Conservation (phyloP, 2,329 filamentous ascomycete genomes). For the Ophiostoma fasciatum region DNA sequence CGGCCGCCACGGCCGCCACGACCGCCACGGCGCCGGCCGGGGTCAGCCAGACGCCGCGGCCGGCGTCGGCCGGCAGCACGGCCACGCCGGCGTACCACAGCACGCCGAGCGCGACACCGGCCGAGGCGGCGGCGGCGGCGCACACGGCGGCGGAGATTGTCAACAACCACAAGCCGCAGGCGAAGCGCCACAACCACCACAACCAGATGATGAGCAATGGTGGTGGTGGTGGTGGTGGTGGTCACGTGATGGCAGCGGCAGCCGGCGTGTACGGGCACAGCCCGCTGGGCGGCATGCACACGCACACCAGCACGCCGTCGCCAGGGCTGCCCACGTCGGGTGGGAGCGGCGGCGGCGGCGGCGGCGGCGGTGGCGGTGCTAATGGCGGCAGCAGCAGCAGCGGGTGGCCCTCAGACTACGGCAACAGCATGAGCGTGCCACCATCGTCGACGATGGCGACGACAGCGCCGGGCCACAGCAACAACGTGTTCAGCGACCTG, state of each 20-base stretch:
- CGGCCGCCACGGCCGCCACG: constrained; percentile 5
- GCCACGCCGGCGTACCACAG: constrained; percentile 7
- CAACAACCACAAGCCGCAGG: constrained; percentile 7
- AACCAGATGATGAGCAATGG: not conserved
- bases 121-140: constrained; percentile 10
- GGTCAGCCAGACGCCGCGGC: constrained; percentile 8
- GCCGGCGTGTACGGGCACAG: constrained; percentile 21
- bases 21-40: constrained; percentile 10
- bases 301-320: constrained; percentile 27
- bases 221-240: too few species aligned
- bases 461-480: not conserved
- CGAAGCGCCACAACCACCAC: constrained; percentile 2
- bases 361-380: too few species aligned
- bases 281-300: constrained; percentile 22
- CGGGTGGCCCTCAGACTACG: constrained; percentile 23
- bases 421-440: constrained; percentile 10
- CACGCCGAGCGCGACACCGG: constrained; percentile 10
- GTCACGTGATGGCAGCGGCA: constrained; percentile 15
- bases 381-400: constrained; percentile 8
- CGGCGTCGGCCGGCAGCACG: constrained; percentile 8
- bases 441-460: not conserved
- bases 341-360: too few species aligned
- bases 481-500: constrained; percentile 1
- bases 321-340: constrained; percentile 22
- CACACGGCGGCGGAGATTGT: constrained; percentile 13